phyloP scores from a whole-genome alignment of 1,139 yeast species.

The Meyerozyma sp. region DNA sequence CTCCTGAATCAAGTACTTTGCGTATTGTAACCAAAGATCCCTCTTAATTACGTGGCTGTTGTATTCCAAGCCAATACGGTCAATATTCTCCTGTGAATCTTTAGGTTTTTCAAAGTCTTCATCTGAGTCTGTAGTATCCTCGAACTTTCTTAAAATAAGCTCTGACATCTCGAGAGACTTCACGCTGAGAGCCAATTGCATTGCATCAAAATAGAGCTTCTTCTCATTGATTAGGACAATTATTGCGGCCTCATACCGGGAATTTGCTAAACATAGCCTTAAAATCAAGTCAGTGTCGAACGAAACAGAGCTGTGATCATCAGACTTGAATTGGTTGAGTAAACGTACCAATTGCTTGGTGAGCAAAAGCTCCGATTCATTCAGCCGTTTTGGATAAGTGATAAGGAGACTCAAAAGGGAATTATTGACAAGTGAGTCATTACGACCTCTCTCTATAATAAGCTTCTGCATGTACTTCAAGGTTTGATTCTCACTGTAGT shows the following conservation, averaged over 20 bases:
- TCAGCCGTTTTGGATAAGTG: conserved; percentile 37
- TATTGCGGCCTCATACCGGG: conserved; percentile 61
- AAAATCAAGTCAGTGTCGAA: conserved; percentile 74
- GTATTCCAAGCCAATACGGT: background rate
- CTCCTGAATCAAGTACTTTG: background rate
- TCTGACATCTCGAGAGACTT: conserved; percentile 56
- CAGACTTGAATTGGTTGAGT: conserved; percentile 21
- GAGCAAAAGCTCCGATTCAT: conserved; percentile 29
- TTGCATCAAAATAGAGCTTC: conserved; percentile 75
- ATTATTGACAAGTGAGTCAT: conserved; percentile 57
- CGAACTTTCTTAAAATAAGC: conserved; percentile 30
- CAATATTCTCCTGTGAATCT: background rate
- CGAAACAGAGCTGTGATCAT: conserved; percentile 4
- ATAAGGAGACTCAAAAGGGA: conserved; percentile 70
- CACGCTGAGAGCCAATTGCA: conserved; percentile 62
- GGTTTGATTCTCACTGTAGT: conserved; percentile 51
- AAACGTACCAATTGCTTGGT: conserved; percentile 24
- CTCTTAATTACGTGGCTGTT: background rate
- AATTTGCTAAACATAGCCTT: conserved; percentile 61
- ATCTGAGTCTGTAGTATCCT: conserved; percentile 17
- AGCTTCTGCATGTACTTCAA: conserved; percentile 58
- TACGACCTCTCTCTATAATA: conserved; percentile 46
- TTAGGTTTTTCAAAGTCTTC: conserved; percentile 5
- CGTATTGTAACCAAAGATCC: background rate
- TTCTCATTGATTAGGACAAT: conserved; percentile 60